Conservation (phyloP, 2,329 filamentous ascomycete species). For the Aureobasidium sp. region DNA sequence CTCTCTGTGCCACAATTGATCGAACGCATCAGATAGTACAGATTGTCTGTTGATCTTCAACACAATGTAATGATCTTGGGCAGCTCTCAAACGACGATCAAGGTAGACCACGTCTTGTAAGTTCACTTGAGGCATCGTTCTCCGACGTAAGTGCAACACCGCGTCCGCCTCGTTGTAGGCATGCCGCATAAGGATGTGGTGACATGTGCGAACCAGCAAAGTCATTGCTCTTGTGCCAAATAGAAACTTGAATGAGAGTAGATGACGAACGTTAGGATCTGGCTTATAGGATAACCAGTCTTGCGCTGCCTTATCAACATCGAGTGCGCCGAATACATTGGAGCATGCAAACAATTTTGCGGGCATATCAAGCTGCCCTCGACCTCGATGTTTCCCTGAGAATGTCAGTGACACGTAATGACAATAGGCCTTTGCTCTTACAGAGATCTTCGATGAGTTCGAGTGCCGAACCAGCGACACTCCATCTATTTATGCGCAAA, state of each 20-base stretch:
- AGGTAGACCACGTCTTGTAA: slow-evolving; percentile 18
- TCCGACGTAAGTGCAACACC: slow-evolving; percentile 13
- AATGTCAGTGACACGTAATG: slow-evolving; percentile 18
- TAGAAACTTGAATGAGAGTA: slow-evolving; percentile 74
- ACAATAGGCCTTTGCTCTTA: neutral
- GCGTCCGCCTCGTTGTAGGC: slow-evolving; percentile 17
- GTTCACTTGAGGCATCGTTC: slow-evolving; percentile 6
- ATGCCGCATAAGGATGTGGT: slow-evolving; percentile 70
- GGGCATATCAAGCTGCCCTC: slow-evolving; percentile 44
- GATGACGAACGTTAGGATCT: slow-evolving; percentile 59
- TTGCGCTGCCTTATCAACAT: slow-evolving; percentile 65
- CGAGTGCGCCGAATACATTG: slow-evolving; percentile 68
- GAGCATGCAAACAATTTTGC: slow-evolving; percentile 67
- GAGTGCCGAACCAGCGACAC: slow-evolving; percentile 69
- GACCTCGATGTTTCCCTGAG: slow-evolving; percentile 11
- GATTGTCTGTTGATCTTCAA: slow-evolving; percentile 38
- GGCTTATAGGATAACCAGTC: slow-evolving; percentile 59
- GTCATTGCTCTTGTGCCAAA: slow-evolving; percentile 68
- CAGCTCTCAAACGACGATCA: slow-evolving; percentile 28
- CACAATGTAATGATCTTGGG: slow-evolving; percentile 35
- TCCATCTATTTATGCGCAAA: slow-evolving; percentile 60
- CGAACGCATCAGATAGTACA: slow-evolving; percentile 48
- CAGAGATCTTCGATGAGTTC: slow-evolving; percentile 57
- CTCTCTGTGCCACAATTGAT: slow-evolving; percentile 85
- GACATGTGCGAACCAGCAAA: slow-evolving; percentile 80